phyloP scores from a whole-genome alignment of 2,329 filamentous ascomycete species.

The Neofusicoccum laricinum region DNA sequence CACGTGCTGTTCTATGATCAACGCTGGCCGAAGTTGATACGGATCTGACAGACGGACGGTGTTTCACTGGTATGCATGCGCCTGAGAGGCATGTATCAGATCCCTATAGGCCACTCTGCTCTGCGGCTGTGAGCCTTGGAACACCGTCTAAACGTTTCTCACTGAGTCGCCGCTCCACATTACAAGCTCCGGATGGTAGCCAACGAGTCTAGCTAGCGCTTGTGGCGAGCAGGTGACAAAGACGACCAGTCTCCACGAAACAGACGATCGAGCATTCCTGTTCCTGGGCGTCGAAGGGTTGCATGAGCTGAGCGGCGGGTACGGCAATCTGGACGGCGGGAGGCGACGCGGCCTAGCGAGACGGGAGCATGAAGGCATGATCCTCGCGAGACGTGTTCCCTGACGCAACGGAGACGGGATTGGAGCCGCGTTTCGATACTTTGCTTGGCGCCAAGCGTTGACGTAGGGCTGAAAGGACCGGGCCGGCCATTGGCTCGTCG shows the following conservation, averaged over 20 bases:
- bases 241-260: too few species aligned
- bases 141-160: too few species aligned
- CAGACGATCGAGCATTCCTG: too few species aligned
- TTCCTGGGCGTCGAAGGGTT: too few species aligned
- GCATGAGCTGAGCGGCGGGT: neutral
- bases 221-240: too few species aligned
- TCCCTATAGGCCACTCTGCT: too few species aligned
- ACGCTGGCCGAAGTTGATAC: neutral
- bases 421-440: conserved; percentile 6
- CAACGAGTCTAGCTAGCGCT: too few species aligned
- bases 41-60: neutral
- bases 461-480: conserved; percentile 12
- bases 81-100: neutral
- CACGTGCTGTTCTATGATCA: conserved; percentile 7
- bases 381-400: neutral
- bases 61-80: neutral
- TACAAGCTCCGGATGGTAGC: too few species aligned
- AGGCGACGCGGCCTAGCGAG: neutral
- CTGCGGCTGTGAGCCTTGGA: too few species aligned
- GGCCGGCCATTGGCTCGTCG: conserved; percentile 5
- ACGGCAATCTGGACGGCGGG: neutral
- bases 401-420: neutral
- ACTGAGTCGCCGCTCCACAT: too few species aligned
- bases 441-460: neutral
- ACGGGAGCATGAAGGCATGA: neutral